These are phyloP conservation scores for Lepidium aucheri DNA, from an alignment of 345 rosid species.

Conservation along the genomic window DNA sequence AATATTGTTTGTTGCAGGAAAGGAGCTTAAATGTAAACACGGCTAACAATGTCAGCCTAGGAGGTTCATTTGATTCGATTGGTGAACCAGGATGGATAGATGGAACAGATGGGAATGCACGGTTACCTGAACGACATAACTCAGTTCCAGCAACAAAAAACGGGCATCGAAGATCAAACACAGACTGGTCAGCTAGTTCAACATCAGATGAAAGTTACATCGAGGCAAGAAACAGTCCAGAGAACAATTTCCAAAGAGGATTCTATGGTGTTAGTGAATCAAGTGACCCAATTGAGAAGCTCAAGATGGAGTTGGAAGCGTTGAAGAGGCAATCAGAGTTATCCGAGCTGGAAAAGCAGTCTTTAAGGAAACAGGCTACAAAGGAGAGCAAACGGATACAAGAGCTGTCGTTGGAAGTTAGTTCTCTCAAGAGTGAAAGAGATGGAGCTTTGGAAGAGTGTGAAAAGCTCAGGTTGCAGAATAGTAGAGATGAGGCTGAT, in stretches of 20 bases:
- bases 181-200: slow-evolving; percentile 91
- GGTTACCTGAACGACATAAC: slow-evolving; percentile 33
- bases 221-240: slow-evolving; percentile 53
- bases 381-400: slow-evolving; percentile 67
- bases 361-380: slow-evolving; percentile 63
- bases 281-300: slow-evolving; percentile 47
- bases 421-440: slow-evolving; percentile 48
- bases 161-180: slow-evolving; percentile 56
- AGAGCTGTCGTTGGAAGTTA: slow-evolving; percentile 51
- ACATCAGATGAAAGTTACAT: slow-evolving; percentile 74
- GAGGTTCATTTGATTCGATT: slow-evolving; percentile 40
- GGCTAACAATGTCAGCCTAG: slow-evolving; percentile 21
- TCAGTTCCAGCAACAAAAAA: slow-evolving; percentile 38
- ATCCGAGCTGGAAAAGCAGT: slow-evolving; percentile 77
- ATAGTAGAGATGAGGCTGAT: slow-evolving; percentile 29
- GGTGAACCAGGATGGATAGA: slow-evolving; percentile 32
- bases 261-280: slow-evolving; percentile 34
- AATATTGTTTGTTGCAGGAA: slow-evolving; percentile 34
- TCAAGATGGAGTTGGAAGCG: slow-evolving; percentile 50
- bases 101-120: slow-evolving; percentile 20
- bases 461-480: slow-evolving; percentile 36
- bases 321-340: slow-evolving; percentile 59
- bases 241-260: slow-evolving; percentile 46
- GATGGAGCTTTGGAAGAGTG: slow-evolving; percentile 43
- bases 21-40: slow-evolving; percentile 18